Base-by-base conservation (phyloP, 2,329 filamentous ascomycete genomes). In the Neonectria neomacrospora region DNA sequence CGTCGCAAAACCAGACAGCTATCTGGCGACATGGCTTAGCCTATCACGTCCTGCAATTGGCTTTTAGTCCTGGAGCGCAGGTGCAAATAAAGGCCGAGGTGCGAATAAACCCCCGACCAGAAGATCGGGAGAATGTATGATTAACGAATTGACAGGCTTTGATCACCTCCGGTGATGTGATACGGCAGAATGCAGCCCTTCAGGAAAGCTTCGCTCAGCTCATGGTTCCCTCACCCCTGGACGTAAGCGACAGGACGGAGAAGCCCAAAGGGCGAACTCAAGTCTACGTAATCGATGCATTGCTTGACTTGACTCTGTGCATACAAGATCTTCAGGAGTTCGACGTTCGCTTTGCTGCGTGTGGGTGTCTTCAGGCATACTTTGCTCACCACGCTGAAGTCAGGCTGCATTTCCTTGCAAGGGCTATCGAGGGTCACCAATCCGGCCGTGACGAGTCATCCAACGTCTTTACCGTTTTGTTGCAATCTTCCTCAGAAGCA, bases 121-220 rank as follows among this genome's bases (percentile, higher is more conserved):
- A 18, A 56, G 42, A 48, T 20, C 50, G 22, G 26, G 39, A 48
- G 51, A 28, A 53, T 51, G 54, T 41, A 18, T 42, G 26, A 45
- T 61, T 72, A 58, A 72, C 70, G 18, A 60, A 18, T 30, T 32
- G 47, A 37, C 76, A 93, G 87, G 94, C 96, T 66, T 81, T 99
- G 54, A 85, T 88, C 68, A 92, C 93, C 32, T 96, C 93, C 74
- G 94, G 93, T 58, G 94, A 97, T 78, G 86, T 97, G 71, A 97
- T 99, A 71, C 88, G 91, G 67, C 91, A 89, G 44, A 97, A 97
- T 75, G 77, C 89, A 23, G 83, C 83, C 5, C 83, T 98, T 9
- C 96, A 99, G 77, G 94, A 97, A 79, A 88, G 85, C 51, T 98
- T 99, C 76, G 95, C 94, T 5, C 91, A 96, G 73, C 85, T 97